Evolutionary conservation across 192 early-diverging fungal species (phyloP).

Genomic region (Pecoramyces ruminantium): DNA sequence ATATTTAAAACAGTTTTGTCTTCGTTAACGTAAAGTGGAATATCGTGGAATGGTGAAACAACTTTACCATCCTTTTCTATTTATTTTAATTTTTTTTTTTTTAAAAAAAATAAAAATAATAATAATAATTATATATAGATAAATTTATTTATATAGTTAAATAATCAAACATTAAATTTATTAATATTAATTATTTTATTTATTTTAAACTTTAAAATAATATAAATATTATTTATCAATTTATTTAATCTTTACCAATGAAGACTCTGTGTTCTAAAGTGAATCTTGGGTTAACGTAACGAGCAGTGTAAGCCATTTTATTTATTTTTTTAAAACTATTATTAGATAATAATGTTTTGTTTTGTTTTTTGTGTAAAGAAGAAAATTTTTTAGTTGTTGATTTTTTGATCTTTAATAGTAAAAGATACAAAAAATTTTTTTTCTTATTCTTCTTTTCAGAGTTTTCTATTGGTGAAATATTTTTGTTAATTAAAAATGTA

Average conservation of each 20-base stretch:
- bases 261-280: conserved; percentile 77
- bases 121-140: no score
- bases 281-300: conserved; percentile 7
- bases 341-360: not conserved
- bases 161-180: no score
- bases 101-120: no score
- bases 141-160: no score
- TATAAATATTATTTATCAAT: no score
- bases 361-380: not conserved
- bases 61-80: conserved; percentile 66
- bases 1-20: conserved; percentile 91
- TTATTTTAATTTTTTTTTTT: conserved; percentile 11
- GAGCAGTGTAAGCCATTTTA: not conserved
- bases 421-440: not conserved
- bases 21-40: conserved; percentile 82
- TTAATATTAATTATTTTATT: no score
- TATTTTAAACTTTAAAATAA: no score
- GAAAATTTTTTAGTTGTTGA: not conserved
- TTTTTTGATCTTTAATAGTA: not conserved
- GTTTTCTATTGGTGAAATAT: not conserved
- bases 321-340: not conserved
- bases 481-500: not conserved
- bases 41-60: conserved; percentile 94
- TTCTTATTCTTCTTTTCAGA: not conserved
- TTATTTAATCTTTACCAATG: conserved; percentile 62